Conservation (phyloP, 1,284 basidiomycete genomes). For the Mrakiaceae sp. region DNA sequence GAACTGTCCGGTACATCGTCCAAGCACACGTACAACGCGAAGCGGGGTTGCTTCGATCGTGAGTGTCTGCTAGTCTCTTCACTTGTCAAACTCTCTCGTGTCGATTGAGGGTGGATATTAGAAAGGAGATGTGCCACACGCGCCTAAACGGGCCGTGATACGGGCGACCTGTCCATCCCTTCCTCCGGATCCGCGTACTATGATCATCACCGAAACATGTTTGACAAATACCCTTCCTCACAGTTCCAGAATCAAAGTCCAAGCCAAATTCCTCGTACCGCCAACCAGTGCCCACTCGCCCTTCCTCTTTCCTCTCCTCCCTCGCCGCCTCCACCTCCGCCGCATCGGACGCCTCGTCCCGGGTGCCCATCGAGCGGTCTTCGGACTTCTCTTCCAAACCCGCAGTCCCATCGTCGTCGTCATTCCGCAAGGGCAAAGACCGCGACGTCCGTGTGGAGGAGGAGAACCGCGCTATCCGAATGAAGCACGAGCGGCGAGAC, state of each 20-base stretch:
- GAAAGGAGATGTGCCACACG: too few relatives aligned
- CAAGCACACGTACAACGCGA: background rate
- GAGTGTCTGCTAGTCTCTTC: background rate
- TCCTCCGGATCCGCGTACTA: too few relatives aligned
- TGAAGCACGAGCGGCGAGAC: too few relatives aligned
- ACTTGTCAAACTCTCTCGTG: background rate
- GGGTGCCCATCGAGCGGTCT: background rate
- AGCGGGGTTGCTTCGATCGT: background rate
- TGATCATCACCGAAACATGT: too few relatives aligned
- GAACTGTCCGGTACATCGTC: background rate
- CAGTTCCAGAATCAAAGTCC: background rate
- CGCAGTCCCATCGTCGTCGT: background rate
- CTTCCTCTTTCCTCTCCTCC: background rate
- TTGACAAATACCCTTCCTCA: background rate
- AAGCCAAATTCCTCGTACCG: background rate
- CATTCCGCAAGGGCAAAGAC: slow-evolving; percentile 2
- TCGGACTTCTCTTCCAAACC: background rate
- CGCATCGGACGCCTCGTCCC: background rate
- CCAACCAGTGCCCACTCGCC: background rate
- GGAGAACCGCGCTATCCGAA: too few relatives aligned
- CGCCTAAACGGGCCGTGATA: too few relatives aligned
- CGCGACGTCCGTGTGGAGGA: background rate
- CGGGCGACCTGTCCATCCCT: too few relatives aligned
- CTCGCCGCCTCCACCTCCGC: background rate
- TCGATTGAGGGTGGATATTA: too few relatives aligned